Percentiles rank a stretch among this genome's conserved stretches.
phyloP scores from a whole-genome alignment of 169 alveolate species.

The Perkinsus chesapeaki region DNA sequence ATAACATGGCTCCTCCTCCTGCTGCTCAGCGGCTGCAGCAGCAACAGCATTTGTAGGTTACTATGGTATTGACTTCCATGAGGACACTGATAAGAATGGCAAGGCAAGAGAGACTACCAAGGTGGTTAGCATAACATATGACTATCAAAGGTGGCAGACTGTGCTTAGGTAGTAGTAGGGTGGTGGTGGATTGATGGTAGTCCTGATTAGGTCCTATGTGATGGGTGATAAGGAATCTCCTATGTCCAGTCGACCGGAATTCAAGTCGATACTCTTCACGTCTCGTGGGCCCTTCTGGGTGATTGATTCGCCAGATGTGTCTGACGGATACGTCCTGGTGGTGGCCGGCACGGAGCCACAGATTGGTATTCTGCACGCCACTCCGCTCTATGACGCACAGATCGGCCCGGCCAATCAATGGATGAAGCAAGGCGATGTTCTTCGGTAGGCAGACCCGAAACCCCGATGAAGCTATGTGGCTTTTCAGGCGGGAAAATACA shows the following conservation, averaged over 20 bases:
- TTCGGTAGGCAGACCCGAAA: not conserved
- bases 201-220: not conserved
- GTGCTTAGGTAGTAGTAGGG: not conserved
- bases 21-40: too few relatives aligned
- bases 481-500: not conserved
- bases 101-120: not conserved
- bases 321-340: not conserved
- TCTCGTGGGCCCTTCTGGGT: conserved; percentile 3
- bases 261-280: not conserved
- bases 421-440: not conserved
- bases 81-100: not conserved
- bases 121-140: not conserved
- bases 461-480: not conserved
- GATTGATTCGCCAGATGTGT: not conserved
- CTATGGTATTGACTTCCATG: not conserved
- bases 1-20: not conserved
- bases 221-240: not conserved
- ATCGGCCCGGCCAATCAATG: not conserved
- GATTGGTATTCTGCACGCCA: not conserved
- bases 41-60: not conserved
- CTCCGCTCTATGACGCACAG: not conserved
- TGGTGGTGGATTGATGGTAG: too few relatives aligned
- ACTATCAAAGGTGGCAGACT: not conserved
- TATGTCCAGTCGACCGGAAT: not conserved
- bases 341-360: not conserved